These are phyloP conservation scores for Nectriaceae sp. DNA, from an alignment of 2,329 filamentous ascomycete genomes.

Conservation along the genomic window DNA sequence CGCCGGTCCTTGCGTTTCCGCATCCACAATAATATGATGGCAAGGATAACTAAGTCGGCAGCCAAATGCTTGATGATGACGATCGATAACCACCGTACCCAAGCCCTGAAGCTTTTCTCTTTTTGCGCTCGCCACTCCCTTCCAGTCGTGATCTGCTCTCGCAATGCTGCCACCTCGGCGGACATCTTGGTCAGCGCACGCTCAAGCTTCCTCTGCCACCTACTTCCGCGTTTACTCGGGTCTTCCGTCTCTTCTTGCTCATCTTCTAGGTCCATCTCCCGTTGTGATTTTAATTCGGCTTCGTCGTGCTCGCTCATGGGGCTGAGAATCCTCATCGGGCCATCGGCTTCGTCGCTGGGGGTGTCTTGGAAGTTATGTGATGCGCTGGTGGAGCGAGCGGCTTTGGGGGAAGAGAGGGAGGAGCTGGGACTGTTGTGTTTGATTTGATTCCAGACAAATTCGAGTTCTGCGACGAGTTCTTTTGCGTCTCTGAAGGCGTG, in stretches of 20 bases:
- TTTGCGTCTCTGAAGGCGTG: constrained; percentile 64
- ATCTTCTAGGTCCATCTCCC: constrained; percentile 48
- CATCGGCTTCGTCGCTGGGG: constrained; percentile 52
- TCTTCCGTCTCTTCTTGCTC: constrained; percentile 41
- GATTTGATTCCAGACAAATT: constrained; percentile 99
- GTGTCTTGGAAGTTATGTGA: constrained; percentile 49
- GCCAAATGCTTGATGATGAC: constrained; percentile 70
- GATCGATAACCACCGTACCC: constrained; percentile 73
- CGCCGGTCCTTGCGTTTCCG: constrained; percentile 69
- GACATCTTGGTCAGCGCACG: constrained; percentile 85
- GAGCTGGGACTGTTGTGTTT: constrained; percentile 78
- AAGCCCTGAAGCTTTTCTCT: constrained; percentile 65
- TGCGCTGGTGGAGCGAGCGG: constrained; percentile 33
- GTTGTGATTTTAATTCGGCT: constrained; percentile 56
- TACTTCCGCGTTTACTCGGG: constrained; percentile 42
- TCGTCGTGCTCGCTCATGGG: constrained; percentile 86
- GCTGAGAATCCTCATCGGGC: constrained; percentile 70
- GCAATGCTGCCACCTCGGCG: constrained; percentile 85
- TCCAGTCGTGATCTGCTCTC: constrained; percentile 84
- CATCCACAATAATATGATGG: constrained; percentile 71
- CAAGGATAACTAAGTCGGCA: constrained; percentile 68
- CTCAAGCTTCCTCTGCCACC: constrained; percentile 84
- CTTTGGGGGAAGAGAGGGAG: constrained; percentile 57
- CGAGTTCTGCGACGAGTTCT: constrained; percentile 89
- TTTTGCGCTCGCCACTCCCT: constrained; percentile 70